Percentiles rank a stretch among this genome's conserved stretches.
Evolutionary conservation across 2,329 filamentous ascomycete genomes (phyloP).

Genomic region (Apiospora rasikravindrae): DNA sequence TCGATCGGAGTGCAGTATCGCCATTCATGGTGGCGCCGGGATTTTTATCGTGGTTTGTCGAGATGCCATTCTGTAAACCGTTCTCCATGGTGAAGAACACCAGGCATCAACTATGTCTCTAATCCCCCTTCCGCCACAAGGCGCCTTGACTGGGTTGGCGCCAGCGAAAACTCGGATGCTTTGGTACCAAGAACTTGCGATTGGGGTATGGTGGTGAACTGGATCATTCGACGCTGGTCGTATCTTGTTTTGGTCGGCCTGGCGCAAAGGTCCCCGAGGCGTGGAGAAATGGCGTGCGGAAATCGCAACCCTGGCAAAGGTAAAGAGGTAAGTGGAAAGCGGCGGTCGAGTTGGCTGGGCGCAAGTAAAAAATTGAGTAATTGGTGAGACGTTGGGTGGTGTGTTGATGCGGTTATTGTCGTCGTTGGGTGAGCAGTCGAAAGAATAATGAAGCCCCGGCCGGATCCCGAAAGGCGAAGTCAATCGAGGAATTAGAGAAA

Average conservation of each 20-base stretch:
- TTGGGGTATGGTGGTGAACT: background rate
- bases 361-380: background rate
- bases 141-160: slow-evolving; percentile 32
- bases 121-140: slow-evolving; percentile 40
- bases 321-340: background rate
- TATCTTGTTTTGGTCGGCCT: background rate
- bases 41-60: slow-evolving; percentile 62
- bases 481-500: slow-evolving; percentile 9
- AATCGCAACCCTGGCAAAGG: background rate
- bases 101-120: slow-evolving; percentile 51
- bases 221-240: background rate
- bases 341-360: background rate
- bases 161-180: slow-evolving; percentile 26
- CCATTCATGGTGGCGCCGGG: slow-evolving; percentile 45
- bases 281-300: background rate
- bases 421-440: slow-evolving; percentile 1
- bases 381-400: background rate
- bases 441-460: background rate
- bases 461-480: background rate
- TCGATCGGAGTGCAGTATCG: slow-evolving; percentile 28
- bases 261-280: background rate
- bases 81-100: slow-evolving; percentile 59
- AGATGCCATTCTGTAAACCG: slow-evolving; percentile 57
- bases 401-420: slow-evolving; percentile 7
- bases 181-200: slow-evolving; percentile 4